These are phyloP conservation scores for Elaeagnus macrophylla DNA, from an alignment of 306 rosid species.

Conservation along the genomic window DNA sequence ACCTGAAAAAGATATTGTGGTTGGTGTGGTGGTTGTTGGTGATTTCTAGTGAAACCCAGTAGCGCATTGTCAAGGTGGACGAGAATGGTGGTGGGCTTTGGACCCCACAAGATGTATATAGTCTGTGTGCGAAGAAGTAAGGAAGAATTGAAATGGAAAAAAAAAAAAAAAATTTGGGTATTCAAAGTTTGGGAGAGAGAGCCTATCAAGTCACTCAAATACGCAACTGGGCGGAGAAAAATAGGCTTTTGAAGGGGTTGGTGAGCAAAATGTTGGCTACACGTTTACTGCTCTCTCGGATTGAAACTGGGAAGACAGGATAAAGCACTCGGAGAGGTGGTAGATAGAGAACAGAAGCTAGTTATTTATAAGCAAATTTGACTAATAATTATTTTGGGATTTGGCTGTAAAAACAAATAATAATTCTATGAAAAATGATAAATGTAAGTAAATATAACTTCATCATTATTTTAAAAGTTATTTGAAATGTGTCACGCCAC, in stretches of 20 bases:
- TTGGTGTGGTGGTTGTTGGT: conserved; percentile 37
- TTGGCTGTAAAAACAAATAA: too few species aligned
- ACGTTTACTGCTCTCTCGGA: conserved; percentile 25
- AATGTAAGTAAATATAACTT: too few species aligned
- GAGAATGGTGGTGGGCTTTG: conserved; percentile 27
- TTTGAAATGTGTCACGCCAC: too few species aligned
- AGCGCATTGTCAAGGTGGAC: conserved; percentile 35
- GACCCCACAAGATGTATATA: conserved; percentile 33
- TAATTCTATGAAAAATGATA: too few species aligned
- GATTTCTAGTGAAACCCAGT: conserved; percentile 32
- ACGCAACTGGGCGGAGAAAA: neutral
- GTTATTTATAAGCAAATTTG: too few species aligned
- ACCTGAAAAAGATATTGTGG: conserved; percentile 23
- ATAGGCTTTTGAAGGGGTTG: conserved; percentile 20
- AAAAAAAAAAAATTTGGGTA: neutral
- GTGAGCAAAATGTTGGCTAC: conserved; percentile 47
- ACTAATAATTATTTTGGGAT: too few species aligned
- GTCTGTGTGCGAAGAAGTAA: neutral
- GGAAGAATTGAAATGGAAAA: neutral
- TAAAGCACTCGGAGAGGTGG: neutral
- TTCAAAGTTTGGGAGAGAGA: neutral
- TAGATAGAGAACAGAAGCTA: too few species aligned
- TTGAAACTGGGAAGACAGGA: neutral
- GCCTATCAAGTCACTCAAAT: conserved; percentile 2
- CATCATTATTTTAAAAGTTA: too few species aligned